These are phyloP conservation scores for Ophiostoma tasmaniense DNA, from an alignment of 2,329 filamentous ascomycete species.

Conservation along the genomic window DNA sequence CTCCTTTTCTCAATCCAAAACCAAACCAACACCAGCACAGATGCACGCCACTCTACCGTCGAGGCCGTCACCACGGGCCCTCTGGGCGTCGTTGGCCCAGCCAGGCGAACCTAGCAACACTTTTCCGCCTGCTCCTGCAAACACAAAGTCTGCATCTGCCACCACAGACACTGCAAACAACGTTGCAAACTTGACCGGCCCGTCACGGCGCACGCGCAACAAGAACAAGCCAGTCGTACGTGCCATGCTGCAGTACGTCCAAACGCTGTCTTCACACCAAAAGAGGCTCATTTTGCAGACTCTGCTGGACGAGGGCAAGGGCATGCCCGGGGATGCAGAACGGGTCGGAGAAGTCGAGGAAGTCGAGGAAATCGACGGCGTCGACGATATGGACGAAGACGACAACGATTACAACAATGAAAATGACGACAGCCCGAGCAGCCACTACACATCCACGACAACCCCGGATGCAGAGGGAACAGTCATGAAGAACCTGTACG, in stretches of 20 bases:
- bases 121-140: neutral
- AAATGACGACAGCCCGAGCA: neutral
- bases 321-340: constrained; percentile 1
- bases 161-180: neutral
- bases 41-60: neutral
- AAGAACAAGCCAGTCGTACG: constrained; percentile 13
- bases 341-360: constrained; percentile 7
- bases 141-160: neutral
- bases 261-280: constrained; percentile 16
- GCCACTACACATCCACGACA: neutral
- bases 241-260: constrained; percentile 17
- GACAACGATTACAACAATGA: neutral
- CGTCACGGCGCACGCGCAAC: constrained; percentile 4
- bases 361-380: neutral
- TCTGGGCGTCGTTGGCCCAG: neutral
- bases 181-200: neutral
- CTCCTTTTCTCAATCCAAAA: neutral
- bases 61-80: neutral
- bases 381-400: neutral
- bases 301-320: constrained; percentile 6
- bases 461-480: neutral
- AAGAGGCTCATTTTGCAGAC: constrained; percentile 15
- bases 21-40: neutral
- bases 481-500: neutral
- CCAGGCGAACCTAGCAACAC: neutral